These are phyloP conservation scores for Colletotrichum sidae DNA, from an alignment of 2,329 filamentous ascomycete species.

Conservation along the genomic window DNA sequence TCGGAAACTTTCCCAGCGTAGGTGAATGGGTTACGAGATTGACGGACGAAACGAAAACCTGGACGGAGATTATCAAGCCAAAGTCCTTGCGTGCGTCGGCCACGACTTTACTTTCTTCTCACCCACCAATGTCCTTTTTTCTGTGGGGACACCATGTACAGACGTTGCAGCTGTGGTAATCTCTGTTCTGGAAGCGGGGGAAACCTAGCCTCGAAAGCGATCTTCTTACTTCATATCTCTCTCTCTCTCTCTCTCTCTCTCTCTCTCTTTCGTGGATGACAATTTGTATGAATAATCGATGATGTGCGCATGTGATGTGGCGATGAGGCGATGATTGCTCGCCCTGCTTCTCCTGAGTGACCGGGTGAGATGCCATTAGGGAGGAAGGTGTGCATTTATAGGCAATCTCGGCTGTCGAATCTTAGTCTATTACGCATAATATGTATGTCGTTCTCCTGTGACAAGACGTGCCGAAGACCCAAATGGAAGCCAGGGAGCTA, in stretches of 20 bases:
- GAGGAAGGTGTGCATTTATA: conserved; percentile 28
- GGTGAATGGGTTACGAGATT: conserved; percentile 19
- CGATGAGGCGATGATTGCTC: not conserved
- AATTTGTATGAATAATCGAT: conserved; percentile 24
- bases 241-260: not conserved
- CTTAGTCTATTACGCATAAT: not conserved
- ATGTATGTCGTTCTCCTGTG: conserved; percentile 3
- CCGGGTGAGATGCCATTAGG: not conserved
- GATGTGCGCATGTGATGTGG: not conserved
- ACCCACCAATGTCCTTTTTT: too few relatives aligned
- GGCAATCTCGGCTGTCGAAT: conserved; percentile 18
- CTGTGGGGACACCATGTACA: too few relatives aligned
- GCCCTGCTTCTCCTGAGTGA: not conserved
- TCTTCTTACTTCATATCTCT: conserved; percentile 4
- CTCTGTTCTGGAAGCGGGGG: too few relatives aligned
- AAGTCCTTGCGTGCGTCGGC: conserved; percentile 30
- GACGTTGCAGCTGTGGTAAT: too few relatives aligned
- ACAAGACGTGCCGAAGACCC: not conserved
- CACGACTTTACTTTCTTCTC: not conserved
- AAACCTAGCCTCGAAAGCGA: too few relatives aligned
- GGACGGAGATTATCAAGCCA: conserved; percentile 33
- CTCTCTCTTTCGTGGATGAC: not conserved
- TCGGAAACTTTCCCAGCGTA: conserved; percentile 1
- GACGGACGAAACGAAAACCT: conserved; percentile 27
- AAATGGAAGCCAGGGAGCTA: not conserved